These are phyloP conservation scores for Jaminaea rosea DNA, from an alignment of 1,284 basidiomycete species.

Conservation along the genomic window DNA sequence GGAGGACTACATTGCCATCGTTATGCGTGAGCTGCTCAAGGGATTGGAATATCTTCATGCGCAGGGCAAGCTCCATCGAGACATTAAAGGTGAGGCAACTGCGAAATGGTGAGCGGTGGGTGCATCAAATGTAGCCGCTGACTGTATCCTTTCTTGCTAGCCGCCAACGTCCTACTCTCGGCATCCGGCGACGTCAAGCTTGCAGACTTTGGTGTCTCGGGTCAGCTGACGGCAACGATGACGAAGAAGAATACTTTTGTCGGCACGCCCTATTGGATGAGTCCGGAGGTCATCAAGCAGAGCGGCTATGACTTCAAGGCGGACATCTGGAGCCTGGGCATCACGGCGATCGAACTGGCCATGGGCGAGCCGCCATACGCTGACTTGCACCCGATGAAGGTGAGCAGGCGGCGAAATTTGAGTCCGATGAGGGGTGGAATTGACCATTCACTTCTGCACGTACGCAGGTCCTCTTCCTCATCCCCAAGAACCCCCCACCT, in stretches of 20 bases:
- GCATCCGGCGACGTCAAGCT: slow-evolving; percentile 94
- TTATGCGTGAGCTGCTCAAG: slow-evolving; percentile 78
- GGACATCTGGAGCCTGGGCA: slow-evolving; percentile 64
- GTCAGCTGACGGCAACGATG: slow-evolving; percentile 82
- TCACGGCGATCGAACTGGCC: slow-evolving; percentile 93
- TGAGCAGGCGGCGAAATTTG: not conserved
- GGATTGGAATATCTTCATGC: slow-evolving; percentile 91
- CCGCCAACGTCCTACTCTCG: slow-evolving; percentile 88
- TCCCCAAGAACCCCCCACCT: slow-evolving; percentile 93
- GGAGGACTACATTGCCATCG: slow-evolving; percentile 97
- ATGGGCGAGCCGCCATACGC: slow-evolving; percentile 96
- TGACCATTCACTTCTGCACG: too few species aligned
- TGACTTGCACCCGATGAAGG: slow-evolving; percentile 95
- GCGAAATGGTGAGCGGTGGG: not conserved
- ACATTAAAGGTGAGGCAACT: slow-evolving; percentile 76
- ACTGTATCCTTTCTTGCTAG: slow-evolving; percentile 49
- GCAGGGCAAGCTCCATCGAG: slow-evolving; percentile 92
- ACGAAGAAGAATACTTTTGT: slow-evolving; percentile 97
- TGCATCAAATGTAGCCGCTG: not conserved
- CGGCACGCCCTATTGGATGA: slow-evolving; percentile 71
- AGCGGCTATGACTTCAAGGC: slow-evolving; percentile 98
- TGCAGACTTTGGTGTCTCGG: slow-evolving; percentile 96
- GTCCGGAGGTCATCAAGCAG: slow-evolving; percentile 98
- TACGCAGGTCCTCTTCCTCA: slow-evolving; percentile 71
- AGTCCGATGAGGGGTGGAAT: too few species aligned